These are phyloP conservation scores for Colletotrichum musae DNA, from an alignment of 2,329 filamentous ascomycete species.

Conservation along the genomic window DNA sequence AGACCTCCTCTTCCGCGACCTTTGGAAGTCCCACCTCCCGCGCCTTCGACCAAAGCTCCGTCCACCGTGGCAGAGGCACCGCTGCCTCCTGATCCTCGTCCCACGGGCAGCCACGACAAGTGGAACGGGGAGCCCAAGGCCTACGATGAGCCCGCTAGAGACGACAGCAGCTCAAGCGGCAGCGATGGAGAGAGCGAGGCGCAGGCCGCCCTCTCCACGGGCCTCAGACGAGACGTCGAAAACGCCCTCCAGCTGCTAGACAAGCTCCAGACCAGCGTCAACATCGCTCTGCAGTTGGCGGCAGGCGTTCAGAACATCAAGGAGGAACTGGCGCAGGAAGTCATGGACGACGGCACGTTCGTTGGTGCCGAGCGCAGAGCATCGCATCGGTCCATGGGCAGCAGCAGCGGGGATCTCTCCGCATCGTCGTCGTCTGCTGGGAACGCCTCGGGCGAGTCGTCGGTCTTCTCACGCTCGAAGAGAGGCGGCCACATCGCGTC, in stretches of 20 bases:
- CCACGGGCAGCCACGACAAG: background rate
- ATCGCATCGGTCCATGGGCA: background rate
- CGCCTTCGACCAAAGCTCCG: background rate
- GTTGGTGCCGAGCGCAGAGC: background rate
- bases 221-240: background rate
- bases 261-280: background rate
- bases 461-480: background rate
- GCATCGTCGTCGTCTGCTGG: background rate
- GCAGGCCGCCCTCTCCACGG: background rate
- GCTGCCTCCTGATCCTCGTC: background rate
- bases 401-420: background rate
- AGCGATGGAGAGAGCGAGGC: background rate
- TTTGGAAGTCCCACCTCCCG: background rate
- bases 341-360: background rate
- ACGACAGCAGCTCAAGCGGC: background rate
- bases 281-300: background rate
- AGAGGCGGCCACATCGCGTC: background rate
- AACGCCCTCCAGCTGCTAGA: background rate
- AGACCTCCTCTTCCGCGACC: background rate
- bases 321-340: background rate
- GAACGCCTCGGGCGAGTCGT: background rate
- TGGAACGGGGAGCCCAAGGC: background rate
- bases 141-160: background rate
- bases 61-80: background rate
- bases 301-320: background rate